These are phyloP conservation scores for Penicillium lagena DNA, from an alignment of 495 filamentous ascomycete species.

Conservation along the genomic window DNA sequence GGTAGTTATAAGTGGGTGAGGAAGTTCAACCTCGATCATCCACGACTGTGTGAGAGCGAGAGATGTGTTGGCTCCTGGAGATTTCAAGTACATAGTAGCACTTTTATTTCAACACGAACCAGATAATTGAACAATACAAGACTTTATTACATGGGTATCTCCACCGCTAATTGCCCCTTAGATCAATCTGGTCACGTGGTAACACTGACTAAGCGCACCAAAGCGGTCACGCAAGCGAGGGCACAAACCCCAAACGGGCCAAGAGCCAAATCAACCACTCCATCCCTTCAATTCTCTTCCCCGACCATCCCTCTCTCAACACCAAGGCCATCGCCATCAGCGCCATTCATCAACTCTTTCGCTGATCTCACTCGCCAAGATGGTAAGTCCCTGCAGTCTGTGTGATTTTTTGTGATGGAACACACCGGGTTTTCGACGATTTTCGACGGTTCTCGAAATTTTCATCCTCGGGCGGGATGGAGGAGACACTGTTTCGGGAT, in stretches of 20 bases:
- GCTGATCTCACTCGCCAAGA: slow-evolving; percentile 47
- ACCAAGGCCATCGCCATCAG: slow-evolving; percentile 44
- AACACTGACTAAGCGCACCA: background rate
- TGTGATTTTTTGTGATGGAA: background rate
- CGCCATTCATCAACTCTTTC: slow-evolving; percentile 41
- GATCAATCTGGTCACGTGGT: background rate
- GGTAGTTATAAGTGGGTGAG: too few relatives aligned
- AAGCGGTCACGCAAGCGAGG: slow-evolving; percentile 29
- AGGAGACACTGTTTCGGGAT: too few relatives aligned
- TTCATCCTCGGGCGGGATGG: background rate
- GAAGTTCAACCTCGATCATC: slow-evolving; percentile 15
- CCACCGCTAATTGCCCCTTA: background rate
- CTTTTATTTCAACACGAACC: slow-evolving; percentile 1
- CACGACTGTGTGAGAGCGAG: slow-evolving; percentile 6
- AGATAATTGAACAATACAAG: background rate
- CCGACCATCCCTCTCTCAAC: slow-evolving; percentile 30
- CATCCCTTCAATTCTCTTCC: slow-evolving; percentile 34
- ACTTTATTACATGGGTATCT: too few relatives aligned
- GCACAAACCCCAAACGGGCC: slow-evolving; percentile 32
- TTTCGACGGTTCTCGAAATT: background rate
- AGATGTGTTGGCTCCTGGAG: slow-evolving; percentile 1
- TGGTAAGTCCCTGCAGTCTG: slow-evolving; percentile 28
- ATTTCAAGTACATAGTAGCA: slow-evolving; percentile 5
- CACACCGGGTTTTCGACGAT: background rate
- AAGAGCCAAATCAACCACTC: slow-evolving; percentile 5